Evolutionary conservation across 2,329 filamentous ascomycete species (phyloP).

Genomic region (Phialophora expanda): DNA sequence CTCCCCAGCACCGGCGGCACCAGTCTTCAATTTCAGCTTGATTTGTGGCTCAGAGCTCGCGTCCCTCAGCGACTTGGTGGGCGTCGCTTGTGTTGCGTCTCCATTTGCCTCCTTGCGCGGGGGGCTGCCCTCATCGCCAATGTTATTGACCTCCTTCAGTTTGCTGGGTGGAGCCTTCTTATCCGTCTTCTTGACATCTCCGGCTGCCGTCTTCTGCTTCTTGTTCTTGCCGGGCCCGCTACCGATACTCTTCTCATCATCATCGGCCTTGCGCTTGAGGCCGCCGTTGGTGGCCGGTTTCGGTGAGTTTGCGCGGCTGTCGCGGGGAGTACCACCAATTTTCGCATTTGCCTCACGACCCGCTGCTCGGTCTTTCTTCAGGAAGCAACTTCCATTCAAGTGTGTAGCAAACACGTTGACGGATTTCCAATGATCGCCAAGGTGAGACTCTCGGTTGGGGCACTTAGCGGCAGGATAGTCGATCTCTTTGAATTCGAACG

Average conservation of each 20-base stretch:
- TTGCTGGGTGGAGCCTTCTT: conserved; percentile 38
- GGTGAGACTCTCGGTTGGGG: conserved; percentile 39
- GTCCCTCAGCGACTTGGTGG: conserved; percentile 33
- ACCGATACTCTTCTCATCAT: conserved; percentile 28
- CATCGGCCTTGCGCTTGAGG: conserved; percentile 38
- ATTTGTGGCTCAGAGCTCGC: conserved; percentile 34
- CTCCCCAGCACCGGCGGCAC: conserved; percentile 14
- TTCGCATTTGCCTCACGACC: conserved; percentile 39
- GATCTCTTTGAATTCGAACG: conserved; percentile 40
- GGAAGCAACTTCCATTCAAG: conserved; percentile 39
- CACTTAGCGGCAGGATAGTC: conserved; percentile 40
- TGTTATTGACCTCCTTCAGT: conserved; percentile 36
- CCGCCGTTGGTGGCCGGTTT: conserved; percentile 37
- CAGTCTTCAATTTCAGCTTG: conserved; percentile 38
- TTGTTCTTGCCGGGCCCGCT: conserved; percentile 25
- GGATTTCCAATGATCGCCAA: conserved; percentile 41
- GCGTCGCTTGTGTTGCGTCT: conserved; percentile 37
- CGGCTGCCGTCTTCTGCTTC: conserved; percentile 39
- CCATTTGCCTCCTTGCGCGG: conserved; percentile 33
- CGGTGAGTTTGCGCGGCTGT: conserved; percentile 40
- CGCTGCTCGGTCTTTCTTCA: conserved; percentile 38
- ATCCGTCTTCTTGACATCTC: conserved; percentile 32
- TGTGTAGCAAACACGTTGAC: conserved; percentile 41
- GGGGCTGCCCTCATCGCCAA: conserved; percentile 27
- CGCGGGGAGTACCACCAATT: conserved; percentile 38